A percentile compares a stretch with the other conserved stretches of the same genome.
Conservation (phyloP, 768 basidiomycete species). For the Termitomyces sp. region DNA sequence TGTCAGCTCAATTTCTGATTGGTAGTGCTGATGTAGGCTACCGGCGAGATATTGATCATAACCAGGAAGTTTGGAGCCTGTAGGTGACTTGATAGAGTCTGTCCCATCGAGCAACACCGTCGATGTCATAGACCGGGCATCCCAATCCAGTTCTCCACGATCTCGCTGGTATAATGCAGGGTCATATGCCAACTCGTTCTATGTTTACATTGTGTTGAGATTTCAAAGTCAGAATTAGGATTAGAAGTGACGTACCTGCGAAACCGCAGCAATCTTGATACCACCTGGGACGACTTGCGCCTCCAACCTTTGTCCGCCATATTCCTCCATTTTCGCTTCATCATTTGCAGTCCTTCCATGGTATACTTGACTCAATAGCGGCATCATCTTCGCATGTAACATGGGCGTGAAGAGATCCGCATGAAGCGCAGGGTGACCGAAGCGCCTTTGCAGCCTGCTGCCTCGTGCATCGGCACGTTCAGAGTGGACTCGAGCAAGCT, state of each 20-base stretch:
- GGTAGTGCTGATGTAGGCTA: slow-evolving; percentile 26
- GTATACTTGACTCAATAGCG: slow-evolving; percentile 69
- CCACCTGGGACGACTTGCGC: slow-evolving; percentile 73
- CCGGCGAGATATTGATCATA: slow-evolving; percentile 56
- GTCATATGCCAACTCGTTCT: slow-evolving; percentile 78
- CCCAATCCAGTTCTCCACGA: slow-evolving; percentile 86
- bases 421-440: slow-evolving; percentile 91
- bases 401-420: slow-evolving; percentile 84
- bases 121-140: slow-evolving; percentile 68
- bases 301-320: slow-evolving; percentile 72
- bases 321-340: slow-evolving; percentile 66
- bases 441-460: slow-evolving; percentile 80
- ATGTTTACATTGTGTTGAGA: not conserved
- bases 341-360: slow-evolving; percentile 61
- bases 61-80: slow-evolving; percentile 30
- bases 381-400: slow-evolving; percentile 84
- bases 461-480: slow-evolving; percentile 67
- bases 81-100: slow-evolving; percentile 32
- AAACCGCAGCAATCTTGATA: slow-evolving; percentile 76
- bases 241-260: slow-evolving; percentile 43
- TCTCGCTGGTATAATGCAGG: slow-evolving; percentile 74
- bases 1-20: slow-evolving; percentile 46
- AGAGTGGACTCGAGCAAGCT: slow-evolving; percentile 68
- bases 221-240: not conserved
- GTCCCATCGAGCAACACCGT: slow-evolving; percentile 45